phyloP scores from a whole-genome alignment of 208 protist genomes.

The Leishmania lainsoni region DNA sequence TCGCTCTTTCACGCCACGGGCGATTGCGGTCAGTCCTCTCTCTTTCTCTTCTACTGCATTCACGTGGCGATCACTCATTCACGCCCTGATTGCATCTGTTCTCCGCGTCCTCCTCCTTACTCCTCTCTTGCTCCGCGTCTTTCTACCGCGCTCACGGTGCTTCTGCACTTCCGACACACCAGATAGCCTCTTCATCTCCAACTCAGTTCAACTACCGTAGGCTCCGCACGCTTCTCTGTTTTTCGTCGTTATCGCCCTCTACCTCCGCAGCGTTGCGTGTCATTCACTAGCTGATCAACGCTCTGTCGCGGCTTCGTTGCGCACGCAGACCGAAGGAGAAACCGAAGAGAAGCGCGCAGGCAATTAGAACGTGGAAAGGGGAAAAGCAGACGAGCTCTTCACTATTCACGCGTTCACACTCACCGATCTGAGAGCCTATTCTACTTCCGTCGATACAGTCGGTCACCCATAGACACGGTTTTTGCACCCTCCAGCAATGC shows the following conservation, averaged over 20 bases:
- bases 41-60: background rate
- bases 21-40: background rate
- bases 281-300: no score
- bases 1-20: background rate
- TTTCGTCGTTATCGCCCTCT: background rate
- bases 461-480: background rate
- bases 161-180: background rate
- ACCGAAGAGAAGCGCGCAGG: background rate
- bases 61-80: background rate
- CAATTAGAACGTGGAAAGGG: background rate
- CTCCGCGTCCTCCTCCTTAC: background rate
- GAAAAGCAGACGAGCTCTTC: background rate
- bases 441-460: background rate
- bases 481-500: background rate
- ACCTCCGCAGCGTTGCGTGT: background rate
- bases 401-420: no score
- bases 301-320: no score
- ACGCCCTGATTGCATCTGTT: background rate
- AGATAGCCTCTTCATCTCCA: background rate
- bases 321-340: background rate
- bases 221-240: background rate
- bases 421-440: background rate
- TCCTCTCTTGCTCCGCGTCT: background rate
- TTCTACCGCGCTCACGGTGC: background rate
- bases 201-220: background rate